phyloP scores from a whole-genome alignment of 2,329 filamentous ascomycete species.

The Knoxdaviesia proteae region DNA sequence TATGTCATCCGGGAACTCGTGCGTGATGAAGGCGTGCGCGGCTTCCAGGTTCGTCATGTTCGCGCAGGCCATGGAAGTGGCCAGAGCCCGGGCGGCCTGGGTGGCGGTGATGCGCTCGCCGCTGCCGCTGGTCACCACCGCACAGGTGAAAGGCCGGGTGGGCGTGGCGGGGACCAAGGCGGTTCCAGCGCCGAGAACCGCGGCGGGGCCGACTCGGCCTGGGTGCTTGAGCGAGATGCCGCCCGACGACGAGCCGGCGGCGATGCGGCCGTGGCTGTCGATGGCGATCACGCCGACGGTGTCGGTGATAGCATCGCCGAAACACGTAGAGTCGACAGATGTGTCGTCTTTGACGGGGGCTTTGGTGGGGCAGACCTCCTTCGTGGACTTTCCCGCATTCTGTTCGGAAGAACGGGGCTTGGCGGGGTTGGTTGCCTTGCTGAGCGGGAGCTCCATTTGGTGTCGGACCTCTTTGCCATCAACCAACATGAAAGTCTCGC shows the following conservation, averaged over 20 bases:
- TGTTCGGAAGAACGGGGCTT: neutral
- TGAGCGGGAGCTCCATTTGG: neutral
- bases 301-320: constrained; percentile 49
- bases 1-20: too few relatives aligned
- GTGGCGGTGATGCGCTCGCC: constrained; percentile 97
- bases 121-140: constrained; percentile 65
- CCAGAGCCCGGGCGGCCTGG: constrained; percentile 41
- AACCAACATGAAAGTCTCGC: too few relatives aligned
- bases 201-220: constrained; percentile 78
- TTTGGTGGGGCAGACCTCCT: neutral
- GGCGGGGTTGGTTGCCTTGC: constrained; percentile 1
- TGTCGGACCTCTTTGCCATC: too few relatives aligned
- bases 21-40: too few relatives aligned
- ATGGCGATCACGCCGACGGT: constrained; percentile 93
- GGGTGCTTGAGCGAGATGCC: constrained; percentile 97
- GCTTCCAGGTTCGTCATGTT: too few relatives aligned
- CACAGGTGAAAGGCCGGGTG: constrained; percentile 10
- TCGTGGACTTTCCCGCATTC: neutral
- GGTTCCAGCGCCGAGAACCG: constrained; percentile 77
- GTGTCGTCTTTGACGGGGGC: neutral
- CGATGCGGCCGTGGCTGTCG: constrained; percentile 68
- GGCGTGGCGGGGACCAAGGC: constrained; percentile 60
- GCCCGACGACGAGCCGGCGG: constrained; percentile 86
- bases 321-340: neutral
- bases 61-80: too few relatives aligned